Percentiles rank a stretch among this genome's conserved stretches.
phyloP scores from a whole-genome alignment of 2,329 filamentous ascomycete genomes.

The Fusarium nisikadoi region DNA sequence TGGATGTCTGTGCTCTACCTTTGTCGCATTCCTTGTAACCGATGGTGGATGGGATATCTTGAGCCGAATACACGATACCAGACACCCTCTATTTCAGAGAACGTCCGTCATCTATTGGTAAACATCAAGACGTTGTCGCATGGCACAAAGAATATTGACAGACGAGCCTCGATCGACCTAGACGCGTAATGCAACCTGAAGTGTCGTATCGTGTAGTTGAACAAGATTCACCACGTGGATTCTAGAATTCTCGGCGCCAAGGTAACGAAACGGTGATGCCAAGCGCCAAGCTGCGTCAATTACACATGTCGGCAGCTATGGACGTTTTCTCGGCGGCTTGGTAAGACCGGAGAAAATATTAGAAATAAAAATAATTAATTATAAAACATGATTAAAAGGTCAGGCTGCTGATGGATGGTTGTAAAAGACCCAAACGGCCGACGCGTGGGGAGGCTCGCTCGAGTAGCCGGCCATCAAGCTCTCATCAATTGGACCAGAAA shows the following conservation, averaged over 20 bases:
- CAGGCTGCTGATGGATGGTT: neutral
- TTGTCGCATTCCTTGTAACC: neutral
- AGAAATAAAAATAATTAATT: neutral
- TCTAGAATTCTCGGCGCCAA: constrained; percentile 9
- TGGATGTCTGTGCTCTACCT: neutral
- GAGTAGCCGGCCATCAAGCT: neutral
- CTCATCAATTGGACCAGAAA: neutral
- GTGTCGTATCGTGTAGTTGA: neutral
- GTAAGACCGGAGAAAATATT: neutral
- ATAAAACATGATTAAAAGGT: no score
- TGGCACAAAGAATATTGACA: accelerated
- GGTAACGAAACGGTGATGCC: neutral
- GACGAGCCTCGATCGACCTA: neutral
- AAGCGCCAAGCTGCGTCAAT: neutral
- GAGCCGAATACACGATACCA: neutral
- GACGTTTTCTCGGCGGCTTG: neutral
- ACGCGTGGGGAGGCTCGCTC: neutral
- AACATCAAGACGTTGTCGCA: neutral
- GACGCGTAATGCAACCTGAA: neutral
- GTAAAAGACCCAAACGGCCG: no score
- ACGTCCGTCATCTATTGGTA: no score
- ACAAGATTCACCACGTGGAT: neutral
- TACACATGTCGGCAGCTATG: neutral
- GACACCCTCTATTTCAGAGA: neutral
- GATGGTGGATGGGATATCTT: neutral